These are phyloP conservation scores for Strobilomyces echinocephalus DNA, from an alignment of 768 basidiomycete genomes.

Conservation along the genomic window DNA sequence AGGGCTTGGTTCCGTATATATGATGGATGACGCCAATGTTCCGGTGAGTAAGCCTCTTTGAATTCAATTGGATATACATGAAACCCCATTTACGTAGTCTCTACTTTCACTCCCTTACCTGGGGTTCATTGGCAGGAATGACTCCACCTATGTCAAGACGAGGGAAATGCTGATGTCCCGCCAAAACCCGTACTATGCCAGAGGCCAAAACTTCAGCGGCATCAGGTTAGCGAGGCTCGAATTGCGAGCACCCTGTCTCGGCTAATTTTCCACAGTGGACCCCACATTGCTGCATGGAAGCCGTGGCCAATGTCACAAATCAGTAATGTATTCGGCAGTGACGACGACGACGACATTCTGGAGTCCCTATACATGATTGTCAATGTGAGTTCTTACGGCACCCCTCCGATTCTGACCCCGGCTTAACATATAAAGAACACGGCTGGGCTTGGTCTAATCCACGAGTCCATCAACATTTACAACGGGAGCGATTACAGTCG, in stretches of 20 bases:
- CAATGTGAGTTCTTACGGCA: conserved; percentile 45
- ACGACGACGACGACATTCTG: conserved; percentile 66
- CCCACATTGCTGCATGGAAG: conserved; percentile 67
- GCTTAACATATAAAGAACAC: conserved; percentile 49
- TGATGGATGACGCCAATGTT: conserved; percentile 86
- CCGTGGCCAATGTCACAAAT: conserved; percentile 86
- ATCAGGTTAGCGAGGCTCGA: conserved; percentile 49
- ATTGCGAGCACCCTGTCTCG: neutral
- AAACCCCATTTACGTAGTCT: conserved; percentile 39
- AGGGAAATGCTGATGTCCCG: conserved; percentile 56
- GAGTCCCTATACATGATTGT: conserved; percentile 58
- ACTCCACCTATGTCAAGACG: conserved; percentile 62
- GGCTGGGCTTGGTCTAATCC: conserved; percentile 68
- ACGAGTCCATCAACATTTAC: conserved; percentile 69
- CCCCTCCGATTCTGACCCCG: neutral
- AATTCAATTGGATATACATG: neutral
- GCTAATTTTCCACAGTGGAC: conserved; percentile 44
- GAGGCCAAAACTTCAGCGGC: conserved; percentile 60
- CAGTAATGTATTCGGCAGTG: conserved; percentile 67
- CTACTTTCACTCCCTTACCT: conserved; percentile 76
- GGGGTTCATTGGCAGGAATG: conserved; percentile 59
- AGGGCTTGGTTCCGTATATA: conserved; percentile 64
- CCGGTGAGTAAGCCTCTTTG: conserved; percentile 44
- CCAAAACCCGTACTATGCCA: conserved; percentile 66
- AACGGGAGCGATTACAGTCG: conserved; percentile 54